Evolutionary conservation across 2,329 filamentous ascomycete species (phyloP), one percentile per base, ranked within the genome.

Genomic region (Talaromyces amestolkiae): DNA sequence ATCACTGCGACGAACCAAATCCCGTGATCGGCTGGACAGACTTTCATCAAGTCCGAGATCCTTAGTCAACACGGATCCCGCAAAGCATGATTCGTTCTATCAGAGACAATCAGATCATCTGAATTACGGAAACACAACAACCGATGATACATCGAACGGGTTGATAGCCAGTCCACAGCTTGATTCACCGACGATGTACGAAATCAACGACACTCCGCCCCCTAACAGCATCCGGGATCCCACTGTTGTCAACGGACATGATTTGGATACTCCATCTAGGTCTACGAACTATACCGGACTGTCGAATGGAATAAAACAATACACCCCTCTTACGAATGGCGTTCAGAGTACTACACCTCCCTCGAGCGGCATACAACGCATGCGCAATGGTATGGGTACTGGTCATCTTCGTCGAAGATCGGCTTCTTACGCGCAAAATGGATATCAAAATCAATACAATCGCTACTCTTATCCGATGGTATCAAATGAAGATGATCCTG

Each of bases 131-230:
- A 45, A 59, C 3, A 59, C 37, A 31, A 15, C 10, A 35, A 39
- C 33, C 9, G 24, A 54, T 13, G 35, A n/a, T 17, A 31, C 53
- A 13, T 45, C 41, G 13, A 63, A 66, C 10, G 43, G 33, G 2
- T 33, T 35, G 11, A 11, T 22, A n/a, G n/a, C 39, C n/a, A 43
- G 47, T 56, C 61, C 22, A 17, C 31, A 22, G 61, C 64, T 51
- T 6, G 54, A 59, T 49, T 53, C 47, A 10, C 31, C 51, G 17
- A 33, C 64, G 31, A 58, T 43, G 51, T 63, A 51, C 37, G 64
- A 66, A 63, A 66, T 66, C 22, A 66, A 63, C 37, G 35, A 63
- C 27, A 66, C 64, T 1, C 64, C 64, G 19, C 64, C 64, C 2
- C 64, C 59, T 41, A 19, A 54, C 19, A 62, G 60, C 41, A 66